A percentile compares a stretch with the other conserved stretches of the same genome.
These are phyloP conservation scores for Annulohypoxylon bovei DNA, from an alignment of 495 filamentous ascomycete genomes.

Conservation along the genomic window DNA sequence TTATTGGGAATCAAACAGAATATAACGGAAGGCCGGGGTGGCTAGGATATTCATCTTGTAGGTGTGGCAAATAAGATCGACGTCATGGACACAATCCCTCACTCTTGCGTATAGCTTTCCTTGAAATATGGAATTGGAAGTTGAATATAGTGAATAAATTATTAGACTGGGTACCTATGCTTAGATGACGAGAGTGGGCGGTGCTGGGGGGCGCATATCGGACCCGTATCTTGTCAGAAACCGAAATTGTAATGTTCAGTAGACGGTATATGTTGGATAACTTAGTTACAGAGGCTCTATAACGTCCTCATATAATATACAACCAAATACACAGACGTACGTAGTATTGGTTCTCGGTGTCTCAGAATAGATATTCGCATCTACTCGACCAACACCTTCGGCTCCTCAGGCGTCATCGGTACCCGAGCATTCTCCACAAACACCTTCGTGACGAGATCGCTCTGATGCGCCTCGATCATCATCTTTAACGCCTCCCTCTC, in stretches of 20 bases:
- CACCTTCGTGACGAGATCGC: conserved; percentile 67
- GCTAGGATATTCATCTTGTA: not conserved
- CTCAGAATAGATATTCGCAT: not conserved
- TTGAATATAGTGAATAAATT: no score
- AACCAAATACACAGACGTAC: conserved; percentile 11
- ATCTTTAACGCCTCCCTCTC: conserved; percentile 82
- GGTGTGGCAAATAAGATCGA: conserved; percentile 16
- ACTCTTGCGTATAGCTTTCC: not conserved
- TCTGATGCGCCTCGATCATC: conserved; percentile 79
- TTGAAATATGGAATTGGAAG: no score
- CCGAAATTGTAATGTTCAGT: no score
- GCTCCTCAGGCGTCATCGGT: conserved; percentile 23
- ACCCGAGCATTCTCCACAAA: conserved; percentile 32
- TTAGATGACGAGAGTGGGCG: no score
- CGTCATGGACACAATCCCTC: conserved; percentile 17
- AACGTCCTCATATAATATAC: conserved; percentile 23
- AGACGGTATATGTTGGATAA: not conserved
- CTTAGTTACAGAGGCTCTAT: conserved; percentile 29
- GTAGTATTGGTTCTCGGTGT: not conserved
- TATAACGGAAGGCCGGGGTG: no score
- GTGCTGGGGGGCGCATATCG: no score
- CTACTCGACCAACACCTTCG: conserved; percentile 41
- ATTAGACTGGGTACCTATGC: no score
- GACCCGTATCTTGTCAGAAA: no score
- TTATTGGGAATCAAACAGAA: not conserved